Base-by-base conservation (phyloP, 2,329 filamentous ascomycete genomes). In the Cephalotrichum gorgonifer region DNA sequence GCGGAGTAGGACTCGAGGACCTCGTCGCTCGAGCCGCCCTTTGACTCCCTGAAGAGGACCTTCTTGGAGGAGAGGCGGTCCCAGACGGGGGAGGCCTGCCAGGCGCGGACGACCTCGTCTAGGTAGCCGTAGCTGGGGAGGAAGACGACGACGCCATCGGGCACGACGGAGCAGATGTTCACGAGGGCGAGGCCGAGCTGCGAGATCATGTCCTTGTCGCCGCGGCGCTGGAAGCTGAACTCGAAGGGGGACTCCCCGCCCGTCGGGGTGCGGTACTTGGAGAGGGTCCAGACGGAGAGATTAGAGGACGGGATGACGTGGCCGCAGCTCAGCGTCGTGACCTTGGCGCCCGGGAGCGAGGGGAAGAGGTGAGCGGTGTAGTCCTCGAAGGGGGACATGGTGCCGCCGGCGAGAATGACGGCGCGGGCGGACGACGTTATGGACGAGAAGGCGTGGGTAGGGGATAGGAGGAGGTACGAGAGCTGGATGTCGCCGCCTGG, bases 301-400 rank as follows among this genome's bases (percentile, higher is more conserved):
- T 89, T 95, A 3, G 81, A 78, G 0, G 78, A 66, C 0, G 93
- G 91, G 48, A 98, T 94, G 43, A 98, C 90, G 65, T 98, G 93
- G 0, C 88, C 90, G 62, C 91, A 98, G 55, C 89, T 96, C 27
- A 96, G 77, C 0, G 87, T 95, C 9, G 76, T 83, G 42, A 97
- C 76, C 50, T 79, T 79, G 0, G 70, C 65, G 1, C 73, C 56
- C 0, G 77, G 62, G 0, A 95, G 64, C 44, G 86, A 84, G 0
- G 91, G 86, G 53, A 98, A 93, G 0, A 98, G 73, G 57, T 96
- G 87, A 4, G 85, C 76, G 31, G 78, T 82, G 65, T 95, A 98
- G 66, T 97, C 93, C 23, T 84, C 79, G 71, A 97, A 95, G 0
- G 93, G 93, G 2, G 93, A 95, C 93, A 98, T 97, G 25, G 93